These are phyloP conservation scores for Erigeron philadelphicus DNA, from an alignment of 140 eudicot genomes.

Conservation along the genomic window DNA sequence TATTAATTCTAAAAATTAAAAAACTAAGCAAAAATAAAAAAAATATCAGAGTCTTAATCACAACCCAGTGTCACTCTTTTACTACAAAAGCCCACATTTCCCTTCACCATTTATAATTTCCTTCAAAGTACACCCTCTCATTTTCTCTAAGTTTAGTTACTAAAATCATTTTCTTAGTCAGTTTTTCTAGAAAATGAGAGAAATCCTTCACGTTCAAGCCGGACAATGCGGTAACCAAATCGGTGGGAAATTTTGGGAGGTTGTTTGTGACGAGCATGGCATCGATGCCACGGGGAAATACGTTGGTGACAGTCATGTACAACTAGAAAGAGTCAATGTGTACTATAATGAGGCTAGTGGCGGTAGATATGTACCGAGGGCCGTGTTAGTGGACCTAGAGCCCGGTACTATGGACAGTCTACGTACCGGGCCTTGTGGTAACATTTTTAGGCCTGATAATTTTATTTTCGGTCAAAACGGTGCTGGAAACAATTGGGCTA, in stretches of 20 bases:
- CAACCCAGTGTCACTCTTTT: conserved; percentile 21
- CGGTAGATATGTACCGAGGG: conserved; percentile 75
- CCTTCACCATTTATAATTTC: conserved; percentile 29
- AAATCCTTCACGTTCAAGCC: conserved; percentile 79
- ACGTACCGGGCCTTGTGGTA: conserved; percentile 69
- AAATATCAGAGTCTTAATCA: conserved; percentile 41
- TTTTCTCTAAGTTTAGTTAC: background rate
- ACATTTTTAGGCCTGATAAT: conserved; percentile 73
- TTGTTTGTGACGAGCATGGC: conserved; percentile 74
- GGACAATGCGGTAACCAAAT: conserved; percentile 95
- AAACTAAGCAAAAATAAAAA: background rate
- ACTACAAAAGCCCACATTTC: conserved; percentile 42
- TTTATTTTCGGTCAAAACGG: conserved; percentile 76
- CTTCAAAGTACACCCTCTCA: conserved; percentile 11
- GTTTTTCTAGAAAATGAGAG: conserved; percentile 48
- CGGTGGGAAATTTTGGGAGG: conserved; percentile 90
- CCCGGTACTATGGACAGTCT: conserved; percentile 83
- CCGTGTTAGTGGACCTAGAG: conserved; percentile 73
- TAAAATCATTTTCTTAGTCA: background rate
- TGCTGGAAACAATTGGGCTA: conserved; percentile 80
- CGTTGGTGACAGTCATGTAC: conserved; percentile 40
- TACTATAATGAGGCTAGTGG: conserved; percentile 82
- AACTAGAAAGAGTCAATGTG: conserved; percentile 73
- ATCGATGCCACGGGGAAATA: conserved; percentile 61
- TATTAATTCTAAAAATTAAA: conserved; percentile 3